Evolutionary conservation across 768 basidiomycete species (phyloP), one percentile per base, ranked within the genome.

Genomic region (Grammothele lineata): DNA sequence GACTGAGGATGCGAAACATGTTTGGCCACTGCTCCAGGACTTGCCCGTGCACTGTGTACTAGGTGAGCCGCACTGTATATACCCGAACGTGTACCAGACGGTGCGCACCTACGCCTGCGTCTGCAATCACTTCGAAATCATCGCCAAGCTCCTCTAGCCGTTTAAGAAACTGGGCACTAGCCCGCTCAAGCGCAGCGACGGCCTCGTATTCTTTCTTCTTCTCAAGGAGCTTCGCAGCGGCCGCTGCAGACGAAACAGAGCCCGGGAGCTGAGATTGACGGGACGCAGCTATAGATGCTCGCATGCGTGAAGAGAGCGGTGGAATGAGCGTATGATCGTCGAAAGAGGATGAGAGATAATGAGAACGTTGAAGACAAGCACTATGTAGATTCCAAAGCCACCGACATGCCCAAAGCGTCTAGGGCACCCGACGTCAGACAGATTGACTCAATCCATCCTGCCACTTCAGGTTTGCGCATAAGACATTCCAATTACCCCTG

Each of bases 141-240:
- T 84, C 80, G 19, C 76, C 80, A 3, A 90, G 68, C 5, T 72
- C 78, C 54, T 83, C 80, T 34, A 89, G 78, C 7, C 86, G 76
- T 61, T 81, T 76, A 2, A 85, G 71, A 58, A 83, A 86, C 26
- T 81, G 62, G 5, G 75, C 64, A 45, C 78, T 83, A 0, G 83
- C 79, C 44, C 73, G 70, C 58, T 88, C 84, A 5, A 90, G 70
- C 1, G 87, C 87, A 18, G 77, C 73, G 21, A 88, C 83, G 0
- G 84, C 85, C 45, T 88, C 86, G 45, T 71, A 79, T 62, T 90
- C 87, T 59, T 87, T 89, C 70, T 87, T 89, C 70, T 89, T 89
- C 58, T 90, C 87, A 2, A 72, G 45, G 36, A 87, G 73, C 54
- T 81, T 83, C 15, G 77, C 71, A 1, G 67, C 48, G 1, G 80